phyloP scores from a whole-genome alignment of 768 basidiomycete species.

The Leccinum arenicola region DNA sequence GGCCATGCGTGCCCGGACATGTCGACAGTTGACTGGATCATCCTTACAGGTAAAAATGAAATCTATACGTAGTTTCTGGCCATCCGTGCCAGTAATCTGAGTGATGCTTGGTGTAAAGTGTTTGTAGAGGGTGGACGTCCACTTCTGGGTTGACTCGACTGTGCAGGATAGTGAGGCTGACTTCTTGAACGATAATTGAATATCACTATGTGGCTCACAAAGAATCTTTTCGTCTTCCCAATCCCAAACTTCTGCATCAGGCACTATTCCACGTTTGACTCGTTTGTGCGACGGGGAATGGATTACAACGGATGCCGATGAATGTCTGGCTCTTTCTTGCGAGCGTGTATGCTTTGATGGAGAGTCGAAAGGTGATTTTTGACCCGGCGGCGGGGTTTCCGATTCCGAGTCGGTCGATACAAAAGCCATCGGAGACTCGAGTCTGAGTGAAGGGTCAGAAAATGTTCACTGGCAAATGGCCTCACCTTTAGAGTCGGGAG shows the following conservation, averaged over 20 bases:
- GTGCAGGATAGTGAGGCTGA: too few relatives aligned
- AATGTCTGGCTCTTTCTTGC: neutral
- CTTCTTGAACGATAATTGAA: too few relatives aligned
- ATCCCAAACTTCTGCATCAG: neutral
- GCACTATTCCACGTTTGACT: neutral
- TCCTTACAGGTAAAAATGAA: neutral
- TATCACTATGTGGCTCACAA: neutral
- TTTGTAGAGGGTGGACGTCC: neutral
- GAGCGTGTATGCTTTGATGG: neutral
- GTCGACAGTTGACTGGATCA: neutral
- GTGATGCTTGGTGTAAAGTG: neutral
- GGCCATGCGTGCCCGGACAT: neutral
- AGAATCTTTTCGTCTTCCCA: neutral
- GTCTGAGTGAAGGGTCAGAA: too few relatives aligned
- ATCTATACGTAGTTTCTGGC: neutral
- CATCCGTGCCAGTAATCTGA: neutral
- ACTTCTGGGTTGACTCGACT: neutral
- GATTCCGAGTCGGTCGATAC: too few relatives aligned
- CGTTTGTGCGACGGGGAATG: neutral
- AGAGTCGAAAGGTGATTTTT: neutral
- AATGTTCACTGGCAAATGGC: too few relatives aligned
- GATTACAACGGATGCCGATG: neutral
- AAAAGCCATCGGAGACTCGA: too few relatives aligned
- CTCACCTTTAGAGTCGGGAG: too few relatives aligned
- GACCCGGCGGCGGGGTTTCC: too few relatives aligned